Evolutionary conservation across 345 rosid species (phyloP).

Genomic region (Alliaria petiolata): DNA sequence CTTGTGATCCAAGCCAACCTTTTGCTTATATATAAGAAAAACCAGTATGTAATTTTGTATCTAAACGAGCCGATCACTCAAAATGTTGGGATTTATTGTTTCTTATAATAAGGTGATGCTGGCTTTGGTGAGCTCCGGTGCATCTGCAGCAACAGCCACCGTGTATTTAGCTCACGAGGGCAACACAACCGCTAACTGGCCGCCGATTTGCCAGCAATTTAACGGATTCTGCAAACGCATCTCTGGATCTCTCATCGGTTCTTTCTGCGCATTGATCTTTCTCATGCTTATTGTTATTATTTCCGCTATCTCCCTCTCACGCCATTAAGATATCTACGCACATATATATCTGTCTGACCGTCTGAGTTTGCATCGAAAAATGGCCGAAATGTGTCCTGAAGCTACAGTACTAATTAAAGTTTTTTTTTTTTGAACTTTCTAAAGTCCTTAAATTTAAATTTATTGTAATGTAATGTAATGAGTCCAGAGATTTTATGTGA

Average conservation of each 20-base stretch:
- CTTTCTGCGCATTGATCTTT: conserved; percentile 43
- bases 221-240: conserved; percentile 49
- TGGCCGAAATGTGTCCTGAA: not conserved
- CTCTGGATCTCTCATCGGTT: conserved; percentile 65
- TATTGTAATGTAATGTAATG: conserved; percentile 3
- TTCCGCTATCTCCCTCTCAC: conserved; percentile 45
- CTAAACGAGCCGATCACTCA: not conserved
- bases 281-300: conserved; percentile 42
- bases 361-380: not conserved
- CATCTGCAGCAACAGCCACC: conserved; percentile 35
- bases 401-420: not conserved
- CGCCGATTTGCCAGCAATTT: conserved; percentile 57
- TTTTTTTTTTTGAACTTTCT: too few species aligned
- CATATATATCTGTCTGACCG: not conserved
- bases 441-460: not conserved
- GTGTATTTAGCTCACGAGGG: conserved; percentile 36
- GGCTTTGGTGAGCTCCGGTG: conserved; percentile 29
- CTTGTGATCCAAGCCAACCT: not conserved
- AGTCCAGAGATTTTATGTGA: not conserved
- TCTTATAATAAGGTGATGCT: conserved; percentile 28
- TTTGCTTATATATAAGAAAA: not conserved
- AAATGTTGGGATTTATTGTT: not conserved
- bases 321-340: conserved; percentile 12
- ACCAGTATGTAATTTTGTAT: not conserved
- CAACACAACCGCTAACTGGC: conserved; percentile 45